Percentiles rank a stretch among this genome's conserved stretches.
Conservation (phyloP, 2,329 filamentous ascomycete species). For the Metarhizium guizhouense region DNA sequence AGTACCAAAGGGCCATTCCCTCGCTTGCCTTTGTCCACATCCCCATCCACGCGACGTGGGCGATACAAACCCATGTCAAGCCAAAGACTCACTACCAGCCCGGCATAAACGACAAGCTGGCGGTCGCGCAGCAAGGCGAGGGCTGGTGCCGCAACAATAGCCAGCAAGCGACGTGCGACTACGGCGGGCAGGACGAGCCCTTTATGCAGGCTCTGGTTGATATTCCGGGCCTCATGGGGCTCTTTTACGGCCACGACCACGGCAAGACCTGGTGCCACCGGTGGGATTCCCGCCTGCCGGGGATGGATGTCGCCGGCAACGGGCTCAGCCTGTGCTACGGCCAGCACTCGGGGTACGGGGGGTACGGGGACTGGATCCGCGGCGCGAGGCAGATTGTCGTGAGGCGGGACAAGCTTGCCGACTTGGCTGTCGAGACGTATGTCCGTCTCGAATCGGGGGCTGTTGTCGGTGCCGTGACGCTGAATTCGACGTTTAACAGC, state of each 20-base stretch:
- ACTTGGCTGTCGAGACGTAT: conserved; percentile 45
- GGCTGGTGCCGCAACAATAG: conserved; percentile 32
- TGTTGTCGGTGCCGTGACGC: conserved; percentile 35
- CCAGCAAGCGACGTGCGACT: conserved; percentile 24
- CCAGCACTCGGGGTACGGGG: conserved; percentile 60
- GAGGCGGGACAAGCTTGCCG: conserved; percentile 28
- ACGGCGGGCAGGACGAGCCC: conserved; percentile 42
- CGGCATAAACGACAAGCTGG: conserved; percentile 35
- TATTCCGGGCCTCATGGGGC: conserved; percentile 43
- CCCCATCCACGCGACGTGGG: conserved; percentile 31
- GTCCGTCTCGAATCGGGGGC: conserved; percentile 45
- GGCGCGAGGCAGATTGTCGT: conserved; percentile 49
- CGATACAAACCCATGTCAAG: conserved; percentile 19
- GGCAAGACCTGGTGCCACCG: conserved; percentile 49
- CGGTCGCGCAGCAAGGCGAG: conserved; percentile 30
- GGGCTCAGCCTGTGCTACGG: conserved; percentile 46
- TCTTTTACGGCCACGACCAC: conserved; percentile 61
- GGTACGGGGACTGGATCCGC: conserved; percentile 56
- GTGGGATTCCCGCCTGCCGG: conserved; percentile 30
- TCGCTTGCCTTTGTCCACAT: conserved; percentile 41
- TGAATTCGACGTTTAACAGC: conserved; percentile 47
- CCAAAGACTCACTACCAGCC: conserved; percentile 29
- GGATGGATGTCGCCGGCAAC: conserved; percentile 27
- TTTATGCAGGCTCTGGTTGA: conserved; percentile 55
- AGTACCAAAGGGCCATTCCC: conserved; percentile 27